Base-by-base conservation (phyloP, 1,139 yeast species). In the Yamadazyma friedrichii region DNA sequence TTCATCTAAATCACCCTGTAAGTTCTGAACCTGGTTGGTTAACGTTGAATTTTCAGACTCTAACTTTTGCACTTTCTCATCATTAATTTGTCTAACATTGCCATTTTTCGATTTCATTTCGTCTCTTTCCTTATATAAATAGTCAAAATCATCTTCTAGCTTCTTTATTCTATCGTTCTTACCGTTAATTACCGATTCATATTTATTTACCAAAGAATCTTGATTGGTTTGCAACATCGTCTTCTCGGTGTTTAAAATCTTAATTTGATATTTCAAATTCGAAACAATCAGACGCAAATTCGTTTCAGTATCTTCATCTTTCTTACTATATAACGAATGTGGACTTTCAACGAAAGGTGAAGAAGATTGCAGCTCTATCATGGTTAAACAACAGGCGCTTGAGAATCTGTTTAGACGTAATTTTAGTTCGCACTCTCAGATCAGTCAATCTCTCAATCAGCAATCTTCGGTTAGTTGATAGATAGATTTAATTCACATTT, bases 131-230 rank as follows among this genome's bases (percentile, higher is more conserved):
- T 74, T 68, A 41, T 80, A 67, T 43, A 85, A 78, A 42, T 69
- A 82, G 27, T 77, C 68, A 28, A 86, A 70, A 50, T 83, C 80
- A 32, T 67, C 65, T 50, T 80, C 77, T 24, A 83, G 56, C 17
- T 60, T 55, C 20, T 55, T 56, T 35, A 61, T 51, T 39, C 62
- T 66, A 36, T 62, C 62, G 44, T 60, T 64, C 48, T 71, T 70
- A 31, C 56, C 53, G 12, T 53, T 44, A 20, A 74, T 36, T 35
- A 61, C 44, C 32, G 55, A 49, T 48, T 72, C 68, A 48, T 61
- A 61, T 44, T 62, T 52, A 39, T 57, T 45, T 9, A 54, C 48
- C 28, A 64, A 47, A 15, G 62, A 44, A 17, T 60, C 58, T 45
- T 62, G 66, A 45, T 62, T 61, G 51, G 67, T 62, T 46, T 70